Evolutionary conservation across 441 rosid genomes (phyloP).

Genomic region (Populus hybrid): DNA sequence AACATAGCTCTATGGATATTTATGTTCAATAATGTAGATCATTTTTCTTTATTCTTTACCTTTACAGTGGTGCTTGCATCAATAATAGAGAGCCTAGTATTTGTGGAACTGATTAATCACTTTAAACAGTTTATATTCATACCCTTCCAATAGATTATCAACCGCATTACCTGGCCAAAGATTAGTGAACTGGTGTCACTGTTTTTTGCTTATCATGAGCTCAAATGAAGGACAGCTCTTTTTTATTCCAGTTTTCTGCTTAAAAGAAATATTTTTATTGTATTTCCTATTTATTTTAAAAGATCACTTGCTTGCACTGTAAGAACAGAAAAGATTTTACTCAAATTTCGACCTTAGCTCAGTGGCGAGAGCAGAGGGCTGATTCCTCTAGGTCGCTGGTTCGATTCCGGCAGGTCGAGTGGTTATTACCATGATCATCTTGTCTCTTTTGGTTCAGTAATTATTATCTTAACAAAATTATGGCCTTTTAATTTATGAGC

Average conservation of each 20-base stretch:
- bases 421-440: background rate
- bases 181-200: background rate
- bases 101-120: background rate
- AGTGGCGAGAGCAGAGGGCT: slow-evolving; percentile 36
- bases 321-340: slow-evolving; percentile 2
- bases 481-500: background rate
- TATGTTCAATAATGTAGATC: background rate
- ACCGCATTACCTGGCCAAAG: background rate
- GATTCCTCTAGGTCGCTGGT: slow-evolving; percentile 29
- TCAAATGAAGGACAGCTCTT: background rate
- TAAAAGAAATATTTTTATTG: slow-evolving; percentile 5
- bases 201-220: background rate
- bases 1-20: background rate
- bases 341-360: slow-evolving; percentile 32
- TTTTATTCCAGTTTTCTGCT: background rate
- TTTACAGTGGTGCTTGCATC: background rate
- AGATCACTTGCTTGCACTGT: slow-evolving; percentile 10
- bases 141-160: background rate
- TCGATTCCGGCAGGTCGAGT: slow-evolving; percentile 25
- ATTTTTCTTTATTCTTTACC: background rate
- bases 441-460: background rate
- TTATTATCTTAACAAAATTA: background rate
- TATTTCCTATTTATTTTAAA: background rate
- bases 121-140: background rate
- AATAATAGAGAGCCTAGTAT: background rate